Evolutionary conservation across 345 rosid genomes (phyloP), one percentile per base, ranked within the genome.

Genomic region (Salix exigua): DNA sequence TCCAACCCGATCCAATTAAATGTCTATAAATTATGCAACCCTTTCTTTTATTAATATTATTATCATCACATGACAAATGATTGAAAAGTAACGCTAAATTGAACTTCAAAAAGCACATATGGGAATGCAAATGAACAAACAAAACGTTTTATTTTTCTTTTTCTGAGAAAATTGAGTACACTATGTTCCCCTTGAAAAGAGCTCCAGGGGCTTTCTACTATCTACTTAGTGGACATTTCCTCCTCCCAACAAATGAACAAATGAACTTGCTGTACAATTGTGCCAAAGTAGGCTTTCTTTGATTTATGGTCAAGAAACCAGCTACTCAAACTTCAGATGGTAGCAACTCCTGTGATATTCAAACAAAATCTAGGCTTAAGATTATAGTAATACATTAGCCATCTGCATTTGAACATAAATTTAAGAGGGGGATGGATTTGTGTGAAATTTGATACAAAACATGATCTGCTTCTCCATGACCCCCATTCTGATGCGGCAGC

Each of bases 171-270:
- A 66, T 35, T 81, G 74, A 42, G 76, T 81, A 77, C 80, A 82
- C 37, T 66, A 80, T 72, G 66, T 69, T 55, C 75, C 78, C 58
- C 69, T 60, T 19, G 70, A 37, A 51, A 73, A 62, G 42, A 58
- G n/a, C 62, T 73, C 46, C 66, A 26, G 75, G 58, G 77, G 64
- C 19, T 74, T 72, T 71, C 74, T 65, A 71, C 75, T 74, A 38
- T 46, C 82, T 40, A 71, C 60, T 82, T 73, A 51, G 72, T 71
- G 73, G 72, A 53, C 81, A 68, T 81, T 78, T 79, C 81, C 75
- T 65, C 77, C 71, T 67, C 77, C 75, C 77, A 90, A 88, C 86
- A 88, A 90, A 88, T 88, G 85, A 88, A 87, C 80, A 83, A 88
- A 88, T 88, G 71, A 82, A 79, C 79, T 40, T 63, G 58, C 93